Percentiles rank a stretch among this genome's conserved stretches.
Evolutionary conservation across 768 basidiomycete genomes (phyloP).

Genomic region (Trametes villosa): DNA sequence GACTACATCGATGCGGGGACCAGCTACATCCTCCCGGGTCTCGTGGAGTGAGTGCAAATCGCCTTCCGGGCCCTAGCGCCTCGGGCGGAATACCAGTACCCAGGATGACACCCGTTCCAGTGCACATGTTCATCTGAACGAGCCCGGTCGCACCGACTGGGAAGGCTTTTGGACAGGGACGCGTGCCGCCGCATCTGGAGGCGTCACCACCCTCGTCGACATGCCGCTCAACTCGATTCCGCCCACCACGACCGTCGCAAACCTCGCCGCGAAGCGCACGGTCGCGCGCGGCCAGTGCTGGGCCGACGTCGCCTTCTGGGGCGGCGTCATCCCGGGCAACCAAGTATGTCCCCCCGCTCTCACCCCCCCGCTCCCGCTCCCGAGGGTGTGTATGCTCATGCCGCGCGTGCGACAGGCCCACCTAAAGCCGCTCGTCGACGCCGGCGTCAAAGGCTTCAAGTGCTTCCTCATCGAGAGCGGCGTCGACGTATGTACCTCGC

Average conservation of each 20-base stretch:
- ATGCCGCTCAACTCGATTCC: conserved; percentile 99
- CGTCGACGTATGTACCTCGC: conserved; percentile 66
- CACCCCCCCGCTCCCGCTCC: background rate
- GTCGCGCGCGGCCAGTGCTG: conserved; percentile 77
- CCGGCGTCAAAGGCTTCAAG: conserved; percentile 95
- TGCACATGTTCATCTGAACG: conserved; percentile 92
- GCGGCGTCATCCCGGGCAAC: conserved; percentile 93
- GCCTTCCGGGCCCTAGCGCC: too few relatives aligned
- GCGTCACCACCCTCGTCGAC: conserved; percentile 94
- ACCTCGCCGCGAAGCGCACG: conserved; percentile 70
- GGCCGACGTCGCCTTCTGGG: conserved; percentile 92
- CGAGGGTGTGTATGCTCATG: background rate
- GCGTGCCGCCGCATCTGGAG: conserved; percentile 86
- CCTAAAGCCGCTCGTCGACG: conserved; percentile 72
- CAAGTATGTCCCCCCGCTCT: conserved; percentile 49
- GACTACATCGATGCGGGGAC: conserved; percentile 44
- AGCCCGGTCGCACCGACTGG: conserved; percentile 93
- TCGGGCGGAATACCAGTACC: too few relatives aligned
- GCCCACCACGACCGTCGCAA: conserved; percentile 84
- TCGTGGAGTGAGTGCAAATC: conserved; percentile 61
- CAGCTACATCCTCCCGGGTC: conserved; percentile 52
- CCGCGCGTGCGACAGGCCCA: conserved; percentile 51
- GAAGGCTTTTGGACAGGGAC: conserved; percentile 96
- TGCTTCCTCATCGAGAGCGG: conserved; percentile 97
- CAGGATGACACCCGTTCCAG: too few relatives aligned